A percentile compares a stretch with the other conserved stretches of the same genome.
Conservation (phyloP, 805 yeast species). For the Suhomyces kilbournensis region DNA sequence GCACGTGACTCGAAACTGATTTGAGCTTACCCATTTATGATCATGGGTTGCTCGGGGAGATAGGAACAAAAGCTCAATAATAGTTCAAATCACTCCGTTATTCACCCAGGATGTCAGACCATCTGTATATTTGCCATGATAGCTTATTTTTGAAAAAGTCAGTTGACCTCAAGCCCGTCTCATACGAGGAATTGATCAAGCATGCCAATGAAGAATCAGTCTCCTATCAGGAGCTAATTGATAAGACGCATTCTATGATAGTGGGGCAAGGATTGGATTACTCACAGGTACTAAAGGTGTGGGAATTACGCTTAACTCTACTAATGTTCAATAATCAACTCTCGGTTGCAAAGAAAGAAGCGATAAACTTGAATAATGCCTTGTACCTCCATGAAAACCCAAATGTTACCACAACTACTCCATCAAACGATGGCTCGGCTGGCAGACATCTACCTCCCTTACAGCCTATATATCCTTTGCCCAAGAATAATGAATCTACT, state of each 20-base stretch:
- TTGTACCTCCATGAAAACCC: slow-evolving; percentile 31
- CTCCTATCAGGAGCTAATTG: slow-evolving; percentile 10
- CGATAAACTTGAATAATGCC: slow-evolving; percentile 33
- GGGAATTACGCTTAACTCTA: slow-evolving; percentile 37
- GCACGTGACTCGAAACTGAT: neutral
- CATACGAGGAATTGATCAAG: neutral
- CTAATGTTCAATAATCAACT: slow-evolving; percentile 30
- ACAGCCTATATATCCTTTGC: slow-evolving; percentile 32
- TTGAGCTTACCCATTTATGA: neutral
- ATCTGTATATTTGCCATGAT: slow-evolving; percentile 9
- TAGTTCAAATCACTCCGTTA: neutral
- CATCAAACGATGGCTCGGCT: neutral
- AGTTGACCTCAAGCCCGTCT: slow-evolving; percentile 8
- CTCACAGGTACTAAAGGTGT: slow-evolving; percentile 19
- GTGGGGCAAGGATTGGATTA: slow-evolving; percentile 5
- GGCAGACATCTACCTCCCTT: slow-evolving; percentile 4
- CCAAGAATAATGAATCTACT: slow-evolving; percentile 30
- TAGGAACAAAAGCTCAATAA: neutral
- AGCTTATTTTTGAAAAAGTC: slow-evolving; percentile 11
- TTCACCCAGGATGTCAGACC: slow-evolving; percentile 2
- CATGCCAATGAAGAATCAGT: neutral
- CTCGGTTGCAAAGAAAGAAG: slow-evolving; percentile 33
- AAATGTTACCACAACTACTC: neutral
- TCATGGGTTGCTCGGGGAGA: neutral
- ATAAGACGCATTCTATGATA: slow-evolving; percentile 15